Evolutionary conservation across 1,284 basidiomycete genomes (phyloP).

Genomic region (Mycosarcoma mackinlayi): DNA sequence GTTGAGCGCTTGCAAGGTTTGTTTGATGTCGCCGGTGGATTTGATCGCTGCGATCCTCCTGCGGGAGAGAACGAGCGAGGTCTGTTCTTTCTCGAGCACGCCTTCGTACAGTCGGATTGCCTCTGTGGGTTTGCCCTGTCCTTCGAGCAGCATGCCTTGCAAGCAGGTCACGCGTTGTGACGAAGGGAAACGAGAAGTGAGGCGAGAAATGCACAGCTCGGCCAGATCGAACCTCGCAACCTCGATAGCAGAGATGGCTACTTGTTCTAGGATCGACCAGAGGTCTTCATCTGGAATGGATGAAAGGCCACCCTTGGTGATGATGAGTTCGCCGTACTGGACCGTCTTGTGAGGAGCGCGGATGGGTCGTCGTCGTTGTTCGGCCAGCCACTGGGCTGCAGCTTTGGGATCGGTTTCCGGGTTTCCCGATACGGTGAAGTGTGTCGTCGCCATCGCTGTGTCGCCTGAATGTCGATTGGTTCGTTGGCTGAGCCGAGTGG

Average conservation of each 20-base stretch:
- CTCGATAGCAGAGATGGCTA: conserved; percentile 86
- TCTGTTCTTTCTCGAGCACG: conserved; percentile 77
- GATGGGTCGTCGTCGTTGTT: conserved; percentile 53
- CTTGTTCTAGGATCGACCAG: conserved; percentile 89
- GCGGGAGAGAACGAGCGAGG: conserved; percentile 83
- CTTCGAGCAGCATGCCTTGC: conserved; percentile 87
- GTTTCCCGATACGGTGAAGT: conserved; percentile 31
- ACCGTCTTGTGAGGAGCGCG: conserved; percentile 79
- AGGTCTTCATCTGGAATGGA: conserved; percentile 53
- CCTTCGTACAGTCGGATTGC: conserved; percentile 79
- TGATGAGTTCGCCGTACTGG: conserved; percentile 74
- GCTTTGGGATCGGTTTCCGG: conserved; percentile 39
- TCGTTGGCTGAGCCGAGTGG: not conserved
- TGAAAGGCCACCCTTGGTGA: conserved; percentile 73
- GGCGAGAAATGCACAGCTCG: conserved; percentile 77
- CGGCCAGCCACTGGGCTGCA: conserved; percentile 51
- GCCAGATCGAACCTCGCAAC: conserved; percentile 82
- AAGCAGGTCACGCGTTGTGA: conserved; percentile 86
- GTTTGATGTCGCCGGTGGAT: conserved; percentile 64
- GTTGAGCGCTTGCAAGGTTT: conserved; percentile 80
- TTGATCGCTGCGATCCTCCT: conserved; percentile 78
- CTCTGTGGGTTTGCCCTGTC: conserved; percentile 71
- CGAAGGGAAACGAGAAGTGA: conserved; percentile 79
- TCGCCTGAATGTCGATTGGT: not conserved
- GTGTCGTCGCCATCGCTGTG: conserved; percentile 9